Conservation (phyloP, 2,329 filamentous ascomycete species). For the Epicoccum sorghinum region DNA sequence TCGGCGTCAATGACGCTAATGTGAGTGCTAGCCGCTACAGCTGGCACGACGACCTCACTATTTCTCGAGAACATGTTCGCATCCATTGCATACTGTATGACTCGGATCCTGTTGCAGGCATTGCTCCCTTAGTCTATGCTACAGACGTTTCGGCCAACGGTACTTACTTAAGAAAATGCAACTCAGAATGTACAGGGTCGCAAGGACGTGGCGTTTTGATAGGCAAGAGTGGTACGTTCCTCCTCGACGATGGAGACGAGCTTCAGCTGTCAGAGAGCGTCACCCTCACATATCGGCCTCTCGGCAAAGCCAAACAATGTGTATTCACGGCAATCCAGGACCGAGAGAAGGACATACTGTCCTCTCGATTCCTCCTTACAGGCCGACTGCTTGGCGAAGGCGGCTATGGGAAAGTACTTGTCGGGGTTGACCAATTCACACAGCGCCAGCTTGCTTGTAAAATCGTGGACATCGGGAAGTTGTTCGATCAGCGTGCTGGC, state of each 20-base stretch:
- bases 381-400: slow-evolving; percentile 61
- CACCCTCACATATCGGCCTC: slow-evolving; percentile 35
- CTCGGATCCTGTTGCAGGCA: slow-evolving; percentile 38
- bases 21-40: slow-evolving; percentile 30
- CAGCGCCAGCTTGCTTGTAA: slow-evolving; percentile 73
- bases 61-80: slow-evolving; percentile 55
- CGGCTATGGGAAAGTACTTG: slow-evolving; percentile 59
- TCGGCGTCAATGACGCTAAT: neutral
- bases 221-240: slow-evolving; percentile 44
- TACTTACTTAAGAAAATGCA: slow-evolving; percentile 44
- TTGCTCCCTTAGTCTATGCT: slow-evolving; percentile 56
- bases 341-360: slow-evolving; percentile 53
- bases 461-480: slow-evolving; percentile 59
- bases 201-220: slow-evolving; percentile 38
- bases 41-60: slow-evolving; percentile 41
- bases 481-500: slow-evolving; percentile 18
- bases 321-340: slow-evolving; percentile 32
- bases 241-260: slow-evolving; percentile 53
- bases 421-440: slow-evolving; percentile 59
- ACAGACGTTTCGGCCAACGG: slow-evolving; percentile 55
- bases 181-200: slow-evolving; percentile 27
- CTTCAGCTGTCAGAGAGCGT: slow-evolving; percentile 43
- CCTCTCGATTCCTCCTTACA: slow-evolving; percentile 56
- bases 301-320: slow-evolving; percentile 6
- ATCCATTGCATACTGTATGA: slow-evolving; percentile 57